A percentile compares a stretch with the other conserved stretches of the same genome.
phyloP scores from a whole-genome alignment of 1,284 basidiomycete species.

The Ceratobasidium sp. region DNA sequence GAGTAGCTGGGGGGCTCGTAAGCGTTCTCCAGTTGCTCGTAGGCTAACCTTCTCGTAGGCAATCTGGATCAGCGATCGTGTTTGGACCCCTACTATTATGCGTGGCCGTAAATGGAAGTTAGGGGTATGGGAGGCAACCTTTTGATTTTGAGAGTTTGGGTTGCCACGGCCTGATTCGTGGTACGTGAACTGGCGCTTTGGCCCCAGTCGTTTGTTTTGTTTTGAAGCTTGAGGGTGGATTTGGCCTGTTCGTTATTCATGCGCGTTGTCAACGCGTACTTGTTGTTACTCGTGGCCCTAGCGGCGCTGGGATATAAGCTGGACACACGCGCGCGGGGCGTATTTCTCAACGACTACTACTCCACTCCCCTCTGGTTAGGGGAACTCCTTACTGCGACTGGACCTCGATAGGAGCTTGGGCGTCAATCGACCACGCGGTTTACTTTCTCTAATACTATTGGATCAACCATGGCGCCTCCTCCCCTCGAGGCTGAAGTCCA shows the following conservation, averaged over 20 bases:
- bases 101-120: background rate
- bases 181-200: background rate
- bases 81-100: too few relatives aligned
- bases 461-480: background rate
- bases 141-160: background rate
- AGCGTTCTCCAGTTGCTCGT: background rate
- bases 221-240: background rate
- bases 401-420: background rate
- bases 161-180: background rate
- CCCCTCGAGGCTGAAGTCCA: slow-evolving; percentile 20
- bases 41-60: background rate
- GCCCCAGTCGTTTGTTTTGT: background rate
- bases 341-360: background rate
- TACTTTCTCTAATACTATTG: background rate
- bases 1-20: slow-evolving; percentile 1
- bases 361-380: background rate
- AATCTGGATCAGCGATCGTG: background rate
- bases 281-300: background rate
- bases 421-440: background rate
- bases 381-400: background rate
- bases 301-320: slow-evolving; percentile 1
- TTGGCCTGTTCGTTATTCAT: slow-evolving; percentile 4
- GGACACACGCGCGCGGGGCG: background rate
- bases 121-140: background rate
- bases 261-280: too few relatives aligned